Conservation (phyloP, 306 rosid species). For the Abrus pulchellus region DNA sequence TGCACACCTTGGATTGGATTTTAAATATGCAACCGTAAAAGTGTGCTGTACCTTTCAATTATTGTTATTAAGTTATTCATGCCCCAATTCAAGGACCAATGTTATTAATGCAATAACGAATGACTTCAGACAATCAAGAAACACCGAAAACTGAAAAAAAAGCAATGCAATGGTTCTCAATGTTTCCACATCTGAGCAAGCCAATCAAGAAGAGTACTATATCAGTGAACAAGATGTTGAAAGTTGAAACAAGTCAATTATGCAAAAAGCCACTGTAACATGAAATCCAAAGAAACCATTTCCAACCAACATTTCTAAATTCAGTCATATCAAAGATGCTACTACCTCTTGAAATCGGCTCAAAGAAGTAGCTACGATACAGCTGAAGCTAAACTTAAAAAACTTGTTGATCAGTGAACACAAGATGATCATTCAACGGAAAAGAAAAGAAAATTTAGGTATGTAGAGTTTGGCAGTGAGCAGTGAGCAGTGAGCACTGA, state of each 20-base stretch:
- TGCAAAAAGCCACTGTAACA: slow-evolving; percentile 1
- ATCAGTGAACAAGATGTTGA: slow-evolving; percentile 31
- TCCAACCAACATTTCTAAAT: slow-evolving; percentile 20
- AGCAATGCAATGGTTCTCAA: background rate
- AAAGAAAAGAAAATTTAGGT: background rate
- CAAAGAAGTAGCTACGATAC: slow-evolving; percentile 7
- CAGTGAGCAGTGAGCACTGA: slow-evolving; percentile 3
- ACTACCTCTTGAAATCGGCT: background rate
- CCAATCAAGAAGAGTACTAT: background rate
- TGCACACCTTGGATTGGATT: slow-evolving; percentile 25
- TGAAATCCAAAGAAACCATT: slow-evolving; percentile 23
- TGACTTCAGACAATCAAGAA: background rate
- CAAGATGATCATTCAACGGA: background rate
- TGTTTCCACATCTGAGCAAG: slow-evolving; percentile 8
- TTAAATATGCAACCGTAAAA: slow-evolving; percentile 11
- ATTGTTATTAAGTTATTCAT: slow-evolving; percentile 25
- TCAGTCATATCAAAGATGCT: background rate
- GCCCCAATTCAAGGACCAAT: slow-evolving; percentile 9
- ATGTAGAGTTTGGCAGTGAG: slow-evolving; percentile 7
- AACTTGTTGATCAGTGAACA: slow-evolving; percentile 19
- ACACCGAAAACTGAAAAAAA: background rate
- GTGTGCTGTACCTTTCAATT: background rate
- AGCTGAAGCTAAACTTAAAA: slow-evolving; percentile 17
- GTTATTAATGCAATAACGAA: slow-evolving; percentile 4
- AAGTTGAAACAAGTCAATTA: slow-evolving; percentile 32